phyloP scores from a whole-genome alignment of 352 stramenopile genomes.

The Salisapilia sapeloensis region DNA sequence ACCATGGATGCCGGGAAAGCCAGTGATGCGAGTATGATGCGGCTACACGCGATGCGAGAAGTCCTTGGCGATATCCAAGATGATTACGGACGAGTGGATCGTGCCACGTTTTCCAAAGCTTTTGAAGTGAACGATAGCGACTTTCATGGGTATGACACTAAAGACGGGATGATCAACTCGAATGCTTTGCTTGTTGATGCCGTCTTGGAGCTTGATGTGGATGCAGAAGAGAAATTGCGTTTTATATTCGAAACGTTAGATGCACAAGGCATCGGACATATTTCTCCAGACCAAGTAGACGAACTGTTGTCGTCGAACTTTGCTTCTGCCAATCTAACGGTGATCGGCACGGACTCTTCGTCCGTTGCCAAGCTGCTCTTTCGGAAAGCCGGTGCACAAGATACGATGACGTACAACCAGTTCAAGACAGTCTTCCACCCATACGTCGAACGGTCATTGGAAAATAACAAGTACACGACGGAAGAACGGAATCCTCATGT shows the following conservation, averaged over 20 bases:
- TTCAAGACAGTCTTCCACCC: constrained; percentile 54
- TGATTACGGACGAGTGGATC: constrained; percentile 44
- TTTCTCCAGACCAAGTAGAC: constrained; percentile 45
- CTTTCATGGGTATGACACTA: constrained; percentile 32
- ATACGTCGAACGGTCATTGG: constrained; percentile 47
- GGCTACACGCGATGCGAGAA: constrained; percentile 52
- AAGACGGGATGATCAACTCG: constrained; percentile 37
- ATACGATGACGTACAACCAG: constrained; percentile 51
- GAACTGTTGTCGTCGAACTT: constrained; percentile 61
- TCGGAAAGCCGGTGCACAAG: constrained; percentile 28
- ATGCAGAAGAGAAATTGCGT: constrained; percentile 50
- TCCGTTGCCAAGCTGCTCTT: constrained; percentile 55
- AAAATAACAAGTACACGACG: constrained; percentile 13
- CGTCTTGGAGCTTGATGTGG: constrained; percentile 62
- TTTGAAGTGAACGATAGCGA: constrained; percentile 44
- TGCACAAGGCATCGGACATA: constrained; percentile 19
- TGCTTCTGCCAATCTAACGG: constrained; percentile 41
- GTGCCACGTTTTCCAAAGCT: constrained; percentile 52
- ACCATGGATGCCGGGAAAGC: constrained; percentile 1
- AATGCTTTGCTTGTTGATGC: constrained; percentile 69
- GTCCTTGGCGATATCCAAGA: constrained; percentile 54
- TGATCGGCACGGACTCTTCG: constrained; percentile 53
- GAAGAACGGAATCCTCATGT: constrained; percentile 5
- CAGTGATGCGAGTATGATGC: constrained; percentile 24
- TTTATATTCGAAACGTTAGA: constrained; percentile 80